Base-by-base conservation (phyloP, 2,329 filamentous ascomycete species). In the Stemphylium vesicarium region DNA sequence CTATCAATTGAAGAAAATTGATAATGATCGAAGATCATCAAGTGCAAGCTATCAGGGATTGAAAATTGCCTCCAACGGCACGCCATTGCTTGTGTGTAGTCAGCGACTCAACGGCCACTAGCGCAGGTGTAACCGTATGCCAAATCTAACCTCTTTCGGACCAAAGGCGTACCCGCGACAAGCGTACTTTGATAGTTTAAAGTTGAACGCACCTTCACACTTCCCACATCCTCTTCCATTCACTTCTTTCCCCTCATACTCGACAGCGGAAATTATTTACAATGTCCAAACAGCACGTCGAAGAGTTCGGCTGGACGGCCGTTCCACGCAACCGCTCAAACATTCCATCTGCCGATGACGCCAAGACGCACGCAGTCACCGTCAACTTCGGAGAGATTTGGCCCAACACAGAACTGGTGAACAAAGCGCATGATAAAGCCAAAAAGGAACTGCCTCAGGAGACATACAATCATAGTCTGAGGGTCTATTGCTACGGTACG, bases 401-500 rank as follows among this genome's bases (percentile, higher is more conserved):
- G 36, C 36, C 36, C 7, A 8, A 33, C 0, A 50, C 24, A 4
- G 38, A 43, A 1, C 4, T 43, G 7, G 26, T 32, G 2, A 18
- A 2, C 3, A 53, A 43, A 8, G 32, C 32, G 8, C 37, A n/a
- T 2, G 18, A 26, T 4, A 38, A 49, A 11, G 50, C 32, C 0
- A 16, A 53, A 16, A 5, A 42, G 1, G 15, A 36, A 3, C 24
- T 53, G 3, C 8, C 10, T 0, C 11, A 29, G 2, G 44, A 50
- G 16, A 40, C 37, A 2, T 53, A 33, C 15, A 50, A 53, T 9
- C 50, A 53, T 11, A 49, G 44, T 18, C 15, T 53, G 16, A 33
- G 45, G 11, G 50, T 53, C 0, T 53, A 39, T 38, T 42, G 37
- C 18, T 53, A 53, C 15, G 44, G 50, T 53, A 16, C 8, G 42